These are phyloP conservation scores for Macrocybe gigantea DNA, from an alignment of 768 basidiomycete genomes.

Conservation along the genomic window DNA sequence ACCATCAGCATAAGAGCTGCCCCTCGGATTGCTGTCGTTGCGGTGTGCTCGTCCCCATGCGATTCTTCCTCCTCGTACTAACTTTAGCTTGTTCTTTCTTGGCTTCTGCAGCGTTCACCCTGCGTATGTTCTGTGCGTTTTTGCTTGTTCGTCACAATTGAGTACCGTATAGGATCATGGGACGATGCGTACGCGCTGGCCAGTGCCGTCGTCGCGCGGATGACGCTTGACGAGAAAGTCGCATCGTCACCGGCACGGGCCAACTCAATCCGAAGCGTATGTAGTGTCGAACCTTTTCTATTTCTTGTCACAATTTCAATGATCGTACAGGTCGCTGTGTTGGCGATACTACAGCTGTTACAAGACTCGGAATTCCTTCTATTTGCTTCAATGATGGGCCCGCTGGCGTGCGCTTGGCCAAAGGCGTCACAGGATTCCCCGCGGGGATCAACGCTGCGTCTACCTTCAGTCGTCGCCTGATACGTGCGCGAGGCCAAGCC, in stretches of 20 bases:
- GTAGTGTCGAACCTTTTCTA: conserved; percentile 2
- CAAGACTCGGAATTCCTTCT: conserved; percentile 35
- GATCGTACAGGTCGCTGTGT: conserved; percentile 34
- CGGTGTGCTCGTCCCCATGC: no score
- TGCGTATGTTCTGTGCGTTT: background rate
- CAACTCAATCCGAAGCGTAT: conserved; percentile 32
- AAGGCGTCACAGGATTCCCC: conserved; percentile 47
- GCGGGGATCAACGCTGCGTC: conserved; percentile 50
- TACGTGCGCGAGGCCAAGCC: conserved; percentile 55
- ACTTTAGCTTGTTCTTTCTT: no score
- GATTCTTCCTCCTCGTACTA: no score
- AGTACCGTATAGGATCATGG: conserved; percentile 33
- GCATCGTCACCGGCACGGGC: conserved; percentile 39
- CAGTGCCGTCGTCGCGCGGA: conserved; percentile 25
- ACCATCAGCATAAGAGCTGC: no score
- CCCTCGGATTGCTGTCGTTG: no score
- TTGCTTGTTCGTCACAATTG: background rate
- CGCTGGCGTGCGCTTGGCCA: conserved; percentile 35
- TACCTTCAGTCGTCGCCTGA: conserved; percentile 55
- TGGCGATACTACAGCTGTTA: conserved; percentile 37
- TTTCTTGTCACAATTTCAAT: background rate
- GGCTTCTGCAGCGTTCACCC: no score
- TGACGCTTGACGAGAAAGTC: conserved; percentile 42
- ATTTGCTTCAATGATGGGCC: conserved; percentile 46
- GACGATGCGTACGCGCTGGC: conserved; percentile 35